Percentiles rank a stretch among this genome's conserved stretches.
phyloP scores from a whole-genome alignment of 495 filamentous ascomycete species.

The Penicillium daleae region DNA sequence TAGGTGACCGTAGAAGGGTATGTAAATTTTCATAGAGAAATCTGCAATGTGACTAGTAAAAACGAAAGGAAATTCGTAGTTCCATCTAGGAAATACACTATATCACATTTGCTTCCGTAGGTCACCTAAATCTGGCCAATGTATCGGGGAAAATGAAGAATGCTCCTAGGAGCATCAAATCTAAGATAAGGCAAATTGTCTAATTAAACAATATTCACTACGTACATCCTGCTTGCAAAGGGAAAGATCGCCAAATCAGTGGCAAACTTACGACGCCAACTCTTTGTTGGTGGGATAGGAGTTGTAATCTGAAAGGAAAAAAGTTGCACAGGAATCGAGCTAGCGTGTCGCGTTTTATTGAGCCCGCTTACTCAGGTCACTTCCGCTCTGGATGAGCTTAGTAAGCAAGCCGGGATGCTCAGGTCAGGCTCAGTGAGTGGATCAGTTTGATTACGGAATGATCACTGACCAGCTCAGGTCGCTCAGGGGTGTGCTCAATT shows the following conservation, averaged over 20 bases:
- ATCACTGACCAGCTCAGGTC: too few species aligned
- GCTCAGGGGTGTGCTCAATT: conserved; percentile 5
- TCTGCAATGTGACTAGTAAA: not conserved
- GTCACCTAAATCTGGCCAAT: conserved; percentile 2
- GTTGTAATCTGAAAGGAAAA: conserved; percentile 2
- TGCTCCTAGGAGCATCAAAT: not conserved
- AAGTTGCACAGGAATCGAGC: not conserved
- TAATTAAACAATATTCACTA: not conserved
- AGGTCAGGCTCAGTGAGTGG: too few species aligned
- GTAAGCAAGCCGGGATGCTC: too few species aligned
- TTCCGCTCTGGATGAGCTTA: too few species aligned
- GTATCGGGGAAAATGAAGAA: conserved; percentile 1
- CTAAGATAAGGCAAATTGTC: not conserved
- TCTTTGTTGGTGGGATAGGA: conserved; percentile 4
- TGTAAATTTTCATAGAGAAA: not conserved
- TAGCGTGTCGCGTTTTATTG: conserved; percentile 9
- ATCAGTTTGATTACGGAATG: too few species aligned
- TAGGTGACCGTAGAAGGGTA: not conserved
- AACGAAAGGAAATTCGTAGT: not conserved
- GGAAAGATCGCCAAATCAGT: conserved; percentile 10
- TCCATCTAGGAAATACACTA: conserved; percentile 1
- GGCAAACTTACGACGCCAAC: not conserved
- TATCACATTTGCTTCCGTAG: not conserved
- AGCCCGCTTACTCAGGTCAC: conserved; percentile 3
- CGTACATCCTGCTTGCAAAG: conserved; percentile 1